Percentiles rank a stretch among this genome's conserved stretches.
Evolutionary conservation across 352 stramenopile genomes (phyloP).

Genomic region (Pythium brassicae): DNA sequence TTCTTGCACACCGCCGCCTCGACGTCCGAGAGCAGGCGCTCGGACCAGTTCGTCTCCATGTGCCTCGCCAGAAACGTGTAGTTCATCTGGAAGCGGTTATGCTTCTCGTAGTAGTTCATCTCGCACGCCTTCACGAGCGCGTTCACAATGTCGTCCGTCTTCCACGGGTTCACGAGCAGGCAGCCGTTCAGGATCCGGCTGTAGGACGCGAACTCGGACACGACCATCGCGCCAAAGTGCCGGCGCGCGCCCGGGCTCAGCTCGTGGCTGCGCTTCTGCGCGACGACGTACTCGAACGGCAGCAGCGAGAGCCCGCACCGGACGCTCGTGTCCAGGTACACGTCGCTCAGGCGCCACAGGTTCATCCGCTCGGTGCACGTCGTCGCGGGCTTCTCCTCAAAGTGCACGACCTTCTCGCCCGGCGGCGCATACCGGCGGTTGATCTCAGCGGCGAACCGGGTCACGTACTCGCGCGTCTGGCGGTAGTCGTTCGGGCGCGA

Average conservation of each 20-base stretch:
- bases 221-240: conserved; percentile 86
- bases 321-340: conserved; percentile 68
- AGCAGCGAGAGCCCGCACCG: conserved; percentile 64
- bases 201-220: conserved; percentile 96
- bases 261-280: conserved; percentile 48
- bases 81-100: conserved; percentile 70
- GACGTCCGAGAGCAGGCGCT: conserved; percentile 93
- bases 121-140: conserved; percentile 57
- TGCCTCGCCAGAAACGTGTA: conserved; percentile 83
- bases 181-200: conserved; percentile 96
- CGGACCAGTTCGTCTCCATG: conserved; percentile 89
- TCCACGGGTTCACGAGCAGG: conserved; percentile 97
- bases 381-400: conserved; percentile 63
- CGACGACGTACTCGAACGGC: conserved; percentile 75
- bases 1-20: conserved; percentile 69
- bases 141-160: conserved; percentile 83
- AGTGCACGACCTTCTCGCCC: conserved; percentile 60
- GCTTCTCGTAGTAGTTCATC: conserved; percentile 79
- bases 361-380: conserved; percentile 66
- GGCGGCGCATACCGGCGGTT: conserved; percentile 79
- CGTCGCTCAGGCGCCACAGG: conserved; percentile 63
- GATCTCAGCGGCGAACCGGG: conserved; percentile 88
- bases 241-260: conserved; percentile 20
- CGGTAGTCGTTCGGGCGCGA: conserved; percentile 91
- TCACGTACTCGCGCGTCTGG: conserved; percentile 89